Evolutionary conservation across 306 rosid species (phyloP), one percentile per base, ranked within the genome.

Genomic region (Calophaca sinica): DNA sequence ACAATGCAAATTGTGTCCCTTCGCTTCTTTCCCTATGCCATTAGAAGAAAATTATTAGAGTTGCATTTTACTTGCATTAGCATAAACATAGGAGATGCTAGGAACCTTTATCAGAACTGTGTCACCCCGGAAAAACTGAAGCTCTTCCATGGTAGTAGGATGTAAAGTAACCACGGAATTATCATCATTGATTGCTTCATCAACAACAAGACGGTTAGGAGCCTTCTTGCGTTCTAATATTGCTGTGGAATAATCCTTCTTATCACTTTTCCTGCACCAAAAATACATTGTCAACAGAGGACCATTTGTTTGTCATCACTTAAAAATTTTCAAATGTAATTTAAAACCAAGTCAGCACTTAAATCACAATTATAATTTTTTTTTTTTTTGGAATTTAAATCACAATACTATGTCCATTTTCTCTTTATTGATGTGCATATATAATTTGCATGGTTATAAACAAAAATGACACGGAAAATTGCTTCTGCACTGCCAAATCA

Each of bases 181-280:
- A 41, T 89, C 88, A 73, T 89, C 93, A 57, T 79, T 83, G 28
- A 73, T 72, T 61, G 87, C 89, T 74, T 85, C 93, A 79, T 86
- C 90, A 8, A 89, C 88, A 61, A 89, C 52, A 63, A 89, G 88
- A 14, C 89, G 89, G 68, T 89, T 86, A 36, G 89, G 93, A 80
- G 93, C 81, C 82, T 86, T 86, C 93, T 86, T 89, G 29, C 84
- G 77, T 64, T 89, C 91, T 74, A 82, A 74, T 73, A 89, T 84
- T 13, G 90, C 88, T 2, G 90, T 86, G 28, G 88, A 86, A 83
- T 71, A 89, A 70, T 89, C 93, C 77, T 62, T 82, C 84, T 88
- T 86, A 42, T 44, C 41, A 54, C 29, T 62, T 76, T 84, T 80
- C 78, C 89, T 86, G 65, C 84, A 75, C 63, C 74, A 62, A 74